Conservation (phyloP, 129 eudicot genomes). For the Escallonia rubra region DNA sequence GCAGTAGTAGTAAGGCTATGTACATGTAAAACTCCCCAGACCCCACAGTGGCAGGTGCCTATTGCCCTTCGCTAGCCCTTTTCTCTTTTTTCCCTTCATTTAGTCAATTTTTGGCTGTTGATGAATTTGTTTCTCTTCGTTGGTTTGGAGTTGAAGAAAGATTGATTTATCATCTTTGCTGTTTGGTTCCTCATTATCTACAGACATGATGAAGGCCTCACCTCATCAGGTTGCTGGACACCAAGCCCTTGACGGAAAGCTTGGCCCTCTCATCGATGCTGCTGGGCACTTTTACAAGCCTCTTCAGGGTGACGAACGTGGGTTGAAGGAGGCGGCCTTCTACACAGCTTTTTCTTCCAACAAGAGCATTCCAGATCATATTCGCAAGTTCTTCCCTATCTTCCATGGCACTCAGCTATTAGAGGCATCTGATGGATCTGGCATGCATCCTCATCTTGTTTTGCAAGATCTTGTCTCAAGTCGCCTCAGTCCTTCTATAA, state of each 20-base stretch:
- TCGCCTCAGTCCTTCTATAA: constrained; percentile 47
- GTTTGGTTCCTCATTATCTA: too few species aligned
- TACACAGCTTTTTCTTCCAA: constrained; percentile 47
- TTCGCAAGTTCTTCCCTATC: constrained; percentile 56
- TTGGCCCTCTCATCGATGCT: constrained; percentile 71
- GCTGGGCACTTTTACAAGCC: constrained; percentile 88
- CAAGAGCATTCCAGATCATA: constrained; percentile 36
- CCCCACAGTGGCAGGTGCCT: too few species aligned
- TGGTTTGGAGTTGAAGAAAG: too few species aligned
- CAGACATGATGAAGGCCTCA: constrained; percentile 59
- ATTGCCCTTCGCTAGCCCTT: too few species aligned
- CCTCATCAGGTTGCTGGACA: constrained; percentile 93
- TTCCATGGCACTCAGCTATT: constrained; percentile 61
- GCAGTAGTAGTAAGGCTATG: too few species aligned
- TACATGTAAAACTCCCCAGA: too few species aligned
- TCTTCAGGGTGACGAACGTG: constrained; percentile 70
- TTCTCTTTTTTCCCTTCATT: too few species aligned
- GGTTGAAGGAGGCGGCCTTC: constrained; percentile 56
- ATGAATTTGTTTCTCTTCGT: too few species aligned
- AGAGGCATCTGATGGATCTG: constrained; percentile 73
- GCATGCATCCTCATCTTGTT: constrained; percentile 55
- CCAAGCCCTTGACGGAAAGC: constrained; percentile 54
- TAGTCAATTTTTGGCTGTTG: too few species aligned
- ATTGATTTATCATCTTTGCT: too few species aligned
- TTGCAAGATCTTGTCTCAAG: constrained; percentile 49